Evolutionary conservation across 192 early-diverging fungal genomes (phyloP).

Genomic region (Linnemannia schmuckeri): DNA sequence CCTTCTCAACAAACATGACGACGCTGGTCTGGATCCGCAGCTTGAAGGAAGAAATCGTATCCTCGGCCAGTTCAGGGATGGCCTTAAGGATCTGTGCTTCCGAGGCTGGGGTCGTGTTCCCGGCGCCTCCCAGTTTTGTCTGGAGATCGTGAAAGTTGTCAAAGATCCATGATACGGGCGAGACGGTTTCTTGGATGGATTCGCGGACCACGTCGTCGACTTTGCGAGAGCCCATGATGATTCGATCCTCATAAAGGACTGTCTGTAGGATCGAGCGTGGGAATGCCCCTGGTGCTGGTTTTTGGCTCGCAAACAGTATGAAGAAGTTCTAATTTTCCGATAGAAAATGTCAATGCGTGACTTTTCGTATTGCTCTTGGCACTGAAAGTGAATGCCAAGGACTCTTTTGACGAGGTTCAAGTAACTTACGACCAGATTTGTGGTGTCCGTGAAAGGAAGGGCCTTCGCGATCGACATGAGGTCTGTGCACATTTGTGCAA

Average conservation of each 20-base stretch:
- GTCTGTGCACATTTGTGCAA: constrained; percentile 54
- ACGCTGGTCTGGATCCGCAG: constrained; percentile 17
- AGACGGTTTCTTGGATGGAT: constrained; percentile 28
- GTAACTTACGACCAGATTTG: constrained; percentile 60
- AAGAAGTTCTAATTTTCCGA: constrained; percentile 63
- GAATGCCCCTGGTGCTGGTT: constrained; percentile 66
- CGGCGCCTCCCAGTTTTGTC: neutral
- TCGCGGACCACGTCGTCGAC: constrained; percentile 27
- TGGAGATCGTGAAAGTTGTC: constrained; percentile 13
- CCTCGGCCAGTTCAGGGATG: constrained; percentile 19
- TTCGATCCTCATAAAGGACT: constrained; percentile 52
- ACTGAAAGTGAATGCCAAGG: neutral
- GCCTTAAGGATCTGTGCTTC: neutral
- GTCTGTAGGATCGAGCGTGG: constrained; percentile 65
- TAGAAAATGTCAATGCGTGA: neutral
- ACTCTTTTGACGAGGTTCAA: neutral
- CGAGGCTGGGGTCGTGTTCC: neutral
- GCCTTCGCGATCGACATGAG: constrained; percentile 56
- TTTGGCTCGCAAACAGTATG: constrained; percentile 54
- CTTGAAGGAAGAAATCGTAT: neutral
- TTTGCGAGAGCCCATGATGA: constrained; percentile 54
- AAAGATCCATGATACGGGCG: constrained; percentile 31
- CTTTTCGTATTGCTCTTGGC: no score
- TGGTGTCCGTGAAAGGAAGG: constrained; percentile 56
- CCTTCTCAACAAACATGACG: constrained; percentile 30